Base-by-base conservation (phyloP, 2,329 filamentous ascomycete species). In the Botrytis pseudocinerea region DNA sequence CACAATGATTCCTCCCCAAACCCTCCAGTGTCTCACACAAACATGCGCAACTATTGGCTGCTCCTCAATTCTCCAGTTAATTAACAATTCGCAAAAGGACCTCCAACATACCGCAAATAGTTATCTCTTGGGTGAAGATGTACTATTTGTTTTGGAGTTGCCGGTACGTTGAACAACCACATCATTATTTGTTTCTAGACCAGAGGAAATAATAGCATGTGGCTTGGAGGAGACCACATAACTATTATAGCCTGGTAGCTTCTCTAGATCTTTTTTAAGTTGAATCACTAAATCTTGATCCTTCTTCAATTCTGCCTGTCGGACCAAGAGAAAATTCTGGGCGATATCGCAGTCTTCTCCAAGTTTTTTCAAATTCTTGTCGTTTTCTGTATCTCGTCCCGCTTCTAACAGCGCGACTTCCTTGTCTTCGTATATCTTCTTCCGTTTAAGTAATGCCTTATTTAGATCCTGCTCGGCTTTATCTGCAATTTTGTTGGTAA, bases 361-460 rank as follows among this genome's bases (percentile, higher is more conserved):
- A 4, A 20, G 25, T 3, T 54, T 2, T 38, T 54, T 40, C 16
- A 22, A 54, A 2, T 40, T 25, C 25, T 54, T 14, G 5, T 42
- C 22, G 46, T 54, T 54, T 2, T 14, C 16, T 28, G 2, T 28
- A 10, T 54, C 46, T 35, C 22, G 8, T 9, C 1, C 4, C 16
- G 22, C 25, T 8, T 2, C 25, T 12, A 54, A 0, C 16, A 68
- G 35, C 5, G 28, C 46, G 7, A 14, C 0, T 2, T 54, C 46
- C 9, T 42, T 68, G 0, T 22, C 7, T 14, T 28, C 0, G 16
- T n/a, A 54, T 1, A 4, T 22, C 16, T 28, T 10, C 16, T 40
- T 1, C 2, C 0, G 16, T 40, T 66, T 28, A 2, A 66, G 46
- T 2, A 6, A 14, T 28, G 1, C 10, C 0, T 2, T 40, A 54